Evolutionary conservation across 768 basidiomycete species (phyloP).

Genomic region (Panellus pusillus): DNA sequence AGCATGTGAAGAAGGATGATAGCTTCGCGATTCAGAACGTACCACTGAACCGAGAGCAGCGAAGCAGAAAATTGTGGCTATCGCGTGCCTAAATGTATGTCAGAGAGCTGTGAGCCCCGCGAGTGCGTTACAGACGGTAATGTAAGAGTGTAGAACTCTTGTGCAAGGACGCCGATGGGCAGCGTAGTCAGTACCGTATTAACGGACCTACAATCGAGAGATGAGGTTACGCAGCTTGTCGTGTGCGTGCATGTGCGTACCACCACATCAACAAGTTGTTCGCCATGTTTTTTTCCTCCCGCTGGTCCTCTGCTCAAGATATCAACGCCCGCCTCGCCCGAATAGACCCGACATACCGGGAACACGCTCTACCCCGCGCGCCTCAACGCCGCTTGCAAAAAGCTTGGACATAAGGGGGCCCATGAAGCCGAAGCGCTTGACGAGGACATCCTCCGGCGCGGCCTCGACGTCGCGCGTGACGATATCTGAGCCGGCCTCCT

Average conservation of each 20-base stretch:
- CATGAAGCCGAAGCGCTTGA: constrained; percentile 29
- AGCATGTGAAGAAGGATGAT: constrained; percentile 31
- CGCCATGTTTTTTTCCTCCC: constrained; percentile 44
- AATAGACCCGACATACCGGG: constrained; percentile 19
- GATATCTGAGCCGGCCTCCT: constrained; percentile 6
- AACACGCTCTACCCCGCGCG: constrained; percentile 54
- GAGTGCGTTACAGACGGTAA: constrained; percentile 34
- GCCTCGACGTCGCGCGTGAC: constrained; percentile 20
- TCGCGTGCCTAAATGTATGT: constrained; percentile 34
- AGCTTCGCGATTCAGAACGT: neutral
- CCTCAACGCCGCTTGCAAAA: constrained; percentile 52
- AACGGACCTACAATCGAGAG: constrained; percentile 36
- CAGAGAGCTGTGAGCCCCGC: neutral
- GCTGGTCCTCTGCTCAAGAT: constrained; percentile 36
- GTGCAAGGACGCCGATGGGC: constrained; percentile 50
- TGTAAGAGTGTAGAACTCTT: constrained; percentile 49
- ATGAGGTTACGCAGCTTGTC: neutral
- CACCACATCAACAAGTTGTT: constrained; percentile 51
- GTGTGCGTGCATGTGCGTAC: constrained; percentile 21
- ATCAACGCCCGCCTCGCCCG: too few species aligned
- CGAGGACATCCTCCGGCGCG: constrained; percentile 29
- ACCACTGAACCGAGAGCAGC: constrained; percentile 22
- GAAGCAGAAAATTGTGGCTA: constrained; percentile 48
- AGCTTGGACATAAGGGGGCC: constrained; percentile 36
- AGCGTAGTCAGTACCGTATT: constrained; percentile 49